These are phyloP conservation scores for Auriscalpium vulgare DNA, from an alignment of 768 basidiomycete species.

Conservation along the genomic window DNA sequence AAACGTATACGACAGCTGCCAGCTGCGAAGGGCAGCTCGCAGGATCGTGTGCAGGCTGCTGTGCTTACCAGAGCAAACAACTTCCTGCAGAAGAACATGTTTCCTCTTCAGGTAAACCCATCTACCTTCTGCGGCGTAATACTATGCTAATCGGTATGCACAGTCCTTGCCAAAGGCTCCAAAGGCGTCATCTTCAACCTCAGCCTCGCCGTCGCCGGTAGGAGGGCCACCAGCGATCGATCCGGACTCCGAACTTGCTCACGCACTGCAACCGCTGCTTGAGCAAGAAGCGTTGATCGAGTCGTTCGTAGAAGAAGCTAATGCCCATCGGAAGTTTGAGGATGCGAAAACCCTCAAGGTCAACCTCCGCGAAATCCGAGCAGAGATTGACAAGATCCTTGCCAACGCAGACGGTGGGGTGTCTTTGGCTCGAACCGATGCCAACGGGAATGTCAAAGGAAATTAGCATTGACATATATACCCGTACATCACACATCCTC, in stretches of 20 bases:
- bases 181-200: conserved; percentile 15
- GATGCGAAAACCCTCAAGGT: conserved; percentile 80
- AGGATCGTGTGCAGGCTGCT: conserved; percentile 78
- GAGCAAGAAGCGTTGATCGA: conserved; percentile 93
- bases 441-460: conserved; percentile 1
- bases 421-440: background rate
- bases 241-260: conserved; percentile 63
- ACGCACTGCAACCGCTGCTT: conserved; percentile 74
- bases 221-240: conserved; percentile 32
- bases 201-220: conserved; percentile 15
- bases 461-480: background rate
- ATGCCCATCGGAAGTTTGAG: conserved; percentile 87
- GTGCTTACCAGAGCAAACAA: conserved; percentile 67
- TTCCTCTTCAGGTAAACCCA: conserved; percentile 60
- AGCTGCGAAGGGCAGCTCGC: conserved; percentile 58
- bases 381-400: conserved; percentile 71
- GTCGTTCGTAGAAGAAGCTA: conserved; percentile 85
- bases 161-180: conserved; percentile 45
- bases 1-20: conserved; percentile 78
- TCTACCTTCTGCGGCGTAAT: background rate
- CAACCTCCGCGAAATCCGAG: conserved; percentile 76
- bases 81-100: conserved; percentile 89
- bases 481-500: no score
- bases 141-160: background rate
- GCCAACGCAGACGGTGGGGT: conserved; percentile 21